Base-by-base conservation (phyloP, 805 yeast genomes). In the Candida stauntonica region DNA sequence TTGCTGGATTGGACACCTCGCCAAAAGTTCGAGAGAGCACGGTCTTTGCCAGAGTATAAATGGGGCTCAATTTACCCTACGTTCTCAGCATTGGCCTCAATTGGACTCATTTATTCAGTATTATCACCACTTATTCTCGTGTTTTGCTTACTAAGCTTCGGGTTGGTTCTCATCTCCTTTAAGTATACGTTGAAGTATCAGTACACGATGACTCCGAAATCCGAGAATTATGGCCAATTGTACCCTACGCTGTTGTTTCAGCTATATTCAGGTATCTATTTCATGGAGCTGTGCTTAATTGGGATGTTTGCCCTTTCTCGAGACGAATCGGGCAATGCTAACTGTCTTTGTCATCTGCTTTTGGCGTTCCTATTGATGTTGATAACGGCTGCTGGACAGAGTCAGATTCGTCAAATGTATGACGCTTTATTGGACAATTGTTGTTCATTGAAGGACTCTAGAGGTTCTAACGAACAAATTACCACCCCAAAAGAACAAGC, bases 51-150 rank as follows among this genome's bases (percentile, higher is more conserved):
- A 3, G 51, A 52, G n/a, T 65, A 78, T 16, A 66, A 71, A 42
- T 87, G 94, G 94, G 96, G 96, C 0, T 70, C 87, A 0, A 59
- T 75, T 0, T 89, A 81, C 54, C 86, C 97, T 0, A 72, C 79
- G 0, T 81, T 81, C 46, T 78, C 96, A 0, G 81, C 86, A 3
- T 68, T 85, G 50, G 89, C 81, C 0, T 77, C 86, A 6, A 85
- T 88, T 42, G 87, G 91, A 0, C 61, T 88, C 26, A 80, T 86
- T 1, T 88, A 86, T 53, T 75, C 87, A 5, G 73, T 87, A 5
- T 75, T 89, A 7, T 79, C 95, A 0, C 97, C 97, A 0, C 47
- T 86, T 38, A 83, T 88, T 11, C 66, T 84, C 8, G 60, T 84
- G 0, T 77, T 83, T 48, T 68, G 79, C 27, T 54, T 70, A 12